These are phyloP conservation scores for Linnemannia zychae DNA, from an alignment of 192 early-diverging fungal species.

Conservation along the genomic window DNA sequence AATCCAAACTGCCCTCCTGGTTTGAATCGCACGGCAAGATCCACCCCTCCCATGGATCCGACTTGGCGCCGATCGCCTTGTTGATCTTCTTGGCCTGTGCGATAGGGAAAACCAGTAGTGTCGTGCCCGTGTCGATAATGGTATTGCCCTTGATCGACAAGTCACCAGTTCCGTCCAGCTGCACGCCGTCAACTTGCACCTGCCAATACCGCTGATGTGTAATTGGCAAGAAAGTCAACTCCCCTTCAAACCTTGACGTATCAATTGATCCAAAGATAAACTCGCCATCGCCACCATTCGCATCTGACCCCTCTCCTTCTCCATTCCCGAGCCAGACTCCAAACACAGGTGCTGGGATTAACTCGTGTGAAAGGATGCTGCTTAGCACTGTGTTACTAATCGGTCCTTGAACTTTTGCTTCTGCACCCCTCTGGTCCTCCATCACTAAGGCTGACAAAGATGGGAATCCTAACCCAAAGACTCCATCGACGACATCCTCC, in stretches of 20 bases:
- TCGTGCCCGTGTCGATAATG: slow-evolving; percentile 78
- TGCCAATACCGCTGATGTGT: slow-evolving; percentile 69
- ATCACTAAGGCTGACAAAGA: slow-evolving; percentile 31
- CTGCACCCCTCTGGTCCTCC: slow-evolving; percentile 4
- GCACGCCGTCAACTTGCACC: slow-evolving; percentile 61
- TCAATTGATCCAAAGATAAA: slow-evolving; percentile 73
- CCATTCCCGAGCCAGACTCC: slow-evolving; percentile 75
- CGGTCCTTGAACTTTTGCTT: neutral
- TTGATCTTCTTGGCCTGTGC: slow-evolving; percentile 64
- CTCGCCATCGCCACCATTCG: slow-evolving; percentile 64
- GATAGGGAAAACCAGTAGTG: slow-evolving; percentile 71
- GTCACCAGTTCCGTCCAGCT: slow-evolving; percentile 42
- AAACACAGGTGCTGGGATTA: slow-evolving; percentile 74
- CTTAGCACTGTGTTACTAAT: slow-evolving; percentile 64
- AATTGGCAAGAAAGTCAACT: slow-evolving; percentile 68
- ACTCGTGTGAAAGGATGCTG: slow-evolving; percentile 66
- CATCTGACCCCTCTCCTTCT: slow-evolving; percentile 40
- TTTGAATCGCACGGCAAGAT: slow-evolving; percentile 43
- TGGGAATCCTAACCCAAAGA: slow-evolving; percentile 76
- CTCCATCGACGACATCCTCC: slow-evolving; percentile 74
- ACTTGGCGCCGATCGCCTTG: slow-evolving; percentile 52
- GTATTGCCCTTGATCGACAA: slow-evolving; percentile 40
- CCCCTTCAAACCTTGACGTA: slow-evolving; percentile 60
- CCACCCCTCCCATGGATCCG: slow-evolving; percentile 41
- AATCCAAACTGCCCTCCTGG: slow-evolving; percentile 29